These are phyloP conservation scores for Ceriops zippeliana DNA, from an alignment of 345 rosid genomes.

Conservation along the genomic window DNA sequence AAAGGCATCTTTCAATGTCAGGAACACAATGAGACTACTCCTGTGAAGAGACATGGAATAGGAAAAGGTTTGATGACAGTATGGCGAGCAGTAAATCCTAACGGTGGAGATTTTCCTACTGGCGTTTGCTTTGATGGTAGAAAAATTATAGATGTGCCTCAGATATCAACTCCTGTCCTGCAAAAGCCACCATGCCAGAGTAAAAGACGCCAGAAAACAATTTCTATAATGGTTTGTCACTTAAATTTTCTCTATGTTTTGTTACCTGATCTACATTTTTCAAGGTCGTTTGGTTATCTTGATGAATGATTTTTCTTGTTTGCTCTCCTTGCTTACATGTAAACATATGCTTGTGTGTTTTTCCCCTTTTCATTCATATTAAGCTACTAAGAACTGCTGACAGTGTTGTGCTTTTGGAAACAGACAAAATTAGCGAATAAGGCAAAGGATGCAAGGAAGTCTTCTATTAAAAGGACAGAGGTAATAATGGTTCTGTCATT, in stretches of 20 bases:
- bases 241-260: slow-evolving; percentile 6
- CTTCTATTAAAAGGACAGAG: slow-evolving; percentile 47
- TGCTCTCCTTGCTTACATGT: slow-evolving; percentile 1
- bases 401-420: slow-evolving; percentile 34
- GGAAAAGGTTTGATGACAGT: slow-evolving; percentile 96
- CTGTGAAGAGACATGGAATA: slow-evolving; percentile 73
- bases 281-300: slow-evolving; percentile 3
- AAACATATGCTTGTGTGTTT: background rate
- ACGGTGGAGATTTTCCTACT: slow-evolving; percentile 48
- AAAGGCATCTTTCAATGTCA: slow-evolving; percentile 24
- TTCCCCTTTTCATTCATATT: slow-evolving; percentile 3
- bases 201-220: slow-evolving; percentile 39
- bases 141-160: slow-evolving; percentile 23
- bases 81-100: slow-evolving; percentile 72
- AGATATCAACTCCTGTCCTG: slow-evolving; percentile 19
- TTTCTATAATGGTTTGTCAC: slow-evolving; percentile 52
- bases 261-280: slow-evolving; percentile 22
- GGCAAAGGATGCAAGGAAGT: slow-evolving; percentile 48
- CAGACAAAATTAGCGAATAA: slow-evolving; percentile 56
- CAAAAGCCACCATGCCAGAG: slow-evolving; percentile 37
- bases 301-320: slow-evolving; percentile 5
- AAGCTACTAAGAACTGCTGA: slow-evolving; percentile 10
- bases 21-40: slow-evolving; percentile 26
- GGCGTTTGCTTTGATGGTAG: slow-evolving; percentile 39
- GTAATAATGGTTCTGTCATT: slow-evolving; percentile 29